phyloP scores from a whole-genome alignment of 179 eudicot genomes.

The Sideroxylon spinosum region DNA sequence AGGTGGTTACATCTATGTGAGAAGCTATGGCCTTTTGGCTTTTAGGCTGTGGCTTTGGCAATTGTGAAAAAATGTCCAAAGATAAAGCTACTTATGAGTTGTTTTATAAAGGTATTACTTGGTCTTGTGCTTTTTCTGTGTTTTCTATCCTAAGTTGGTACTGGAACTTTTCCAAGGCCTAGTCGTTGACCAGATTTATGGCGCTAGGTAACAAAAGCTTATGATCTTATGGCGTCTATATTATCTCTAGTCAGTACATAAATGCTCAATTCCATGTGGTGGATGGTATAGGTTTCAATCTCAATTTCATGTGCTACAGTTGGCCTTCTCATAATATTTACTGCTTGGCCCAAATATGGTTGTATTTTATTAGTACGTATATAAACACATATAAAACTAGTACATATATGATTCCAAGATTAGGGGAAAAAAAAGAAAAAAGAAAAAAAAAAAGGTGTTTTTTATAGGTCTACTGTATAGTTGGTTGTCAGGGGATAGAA shows the following conservation, averaged over 20 bases:
- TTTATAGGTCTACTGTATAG: too few relatives aligned
- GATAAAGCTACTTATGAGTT: background rate
- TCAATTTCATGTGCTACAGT: background rate
- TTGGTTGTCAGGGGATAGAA: too few relatives aligned
- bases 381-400: too few relatives aligned
- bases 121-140: background rate
- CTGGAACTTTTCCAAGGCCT: background rate
- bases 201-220: background rate
- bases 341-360: background rate
- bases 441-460: too few relatives aligned
- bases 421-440: too few relatives aligned
- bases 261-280: background rate
- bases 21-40: background rate
- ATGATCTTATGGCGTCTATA: background rate
- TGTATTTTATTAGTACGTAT: too few relatives aligned
- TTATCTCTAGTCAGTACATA: background rate
- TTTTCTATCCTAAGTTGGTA: background rate
- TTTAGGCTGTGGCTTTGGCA: background rate
- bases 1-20: background rate
- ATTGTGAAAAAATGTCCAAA: background rate
- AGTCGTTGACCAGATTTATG: background rate
- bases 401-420: too few relatives aligned
- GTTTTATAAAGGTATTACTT: background rate
- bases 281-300: background rate
- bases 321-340: background rate